Percentiles rank a stretch among this genome's conserved stretches.
Conservation (phyloP, 1,284 basidiomycete genomes). For the Cutaneotrichosporon spelunceum region DNA sequence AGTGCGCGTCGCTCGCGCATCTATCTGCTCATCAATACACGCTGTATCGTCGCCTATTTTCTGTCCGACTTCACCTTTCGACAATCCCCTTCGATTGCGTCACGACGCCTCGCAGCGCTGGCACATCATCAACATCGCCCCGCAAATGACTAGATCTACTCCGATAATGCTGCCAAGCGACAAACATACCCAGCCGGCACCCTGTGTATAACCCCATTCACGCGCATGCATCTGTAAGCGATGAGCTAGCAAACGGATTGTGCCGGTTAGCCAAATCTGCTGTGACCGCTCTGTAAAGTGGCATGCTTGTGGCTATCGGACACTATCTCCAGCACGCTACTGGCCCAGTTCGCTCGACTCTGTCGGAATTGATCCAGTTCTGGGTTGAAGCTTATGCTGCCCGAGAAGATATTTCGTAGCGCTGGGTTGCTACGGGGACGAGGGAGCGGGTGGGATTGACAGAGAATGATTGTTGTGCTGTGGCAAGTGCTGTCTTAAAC, state of each 20-base stretch:
- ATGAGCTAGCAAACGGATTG: neutral
- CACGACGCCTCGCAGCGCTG: neutral
- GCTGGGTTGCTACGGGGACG: too few relatives aligned
- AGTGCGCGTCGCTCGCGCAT: neutral
- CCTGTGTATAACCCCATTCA: constrained; percentile 1
- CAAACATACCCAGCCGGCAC: neutral
- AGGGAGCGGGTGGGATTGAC: neutral
- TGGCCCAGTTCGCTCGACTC: too few relatives aligned
- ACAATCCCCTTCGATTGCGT: neutral
- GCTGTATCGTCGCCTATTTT: neutral
- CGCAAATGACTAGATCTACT: neutral
- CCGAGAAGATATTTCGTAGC: too few relatives aligned
- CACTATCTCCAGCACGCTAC: too few relatives aligned
- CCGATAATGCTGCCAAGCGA: neutral
- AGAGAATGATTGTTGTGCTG: too few relatives aligned
- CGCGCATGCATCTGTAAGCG: neutral
- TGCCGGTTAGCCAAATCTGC: neutral
- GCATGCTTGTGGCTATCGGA: too few relatives aligned
- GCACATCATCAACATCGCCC: neutral
- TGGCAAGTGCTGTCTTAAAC: too few relatives aligned
- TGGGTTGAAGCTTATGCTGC: too few relatives aligned
- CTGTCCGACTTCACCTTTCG: neutral
- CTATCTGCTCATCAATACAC: neutral
- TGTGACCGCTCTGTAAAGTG: too few relatives aligned
- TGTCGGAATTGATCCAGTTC: too few relatives aligned